phyloP scores from a whole-genome alignment of 495 filamentous ascomycete species.

The Penicillium argentinense region DNA sequence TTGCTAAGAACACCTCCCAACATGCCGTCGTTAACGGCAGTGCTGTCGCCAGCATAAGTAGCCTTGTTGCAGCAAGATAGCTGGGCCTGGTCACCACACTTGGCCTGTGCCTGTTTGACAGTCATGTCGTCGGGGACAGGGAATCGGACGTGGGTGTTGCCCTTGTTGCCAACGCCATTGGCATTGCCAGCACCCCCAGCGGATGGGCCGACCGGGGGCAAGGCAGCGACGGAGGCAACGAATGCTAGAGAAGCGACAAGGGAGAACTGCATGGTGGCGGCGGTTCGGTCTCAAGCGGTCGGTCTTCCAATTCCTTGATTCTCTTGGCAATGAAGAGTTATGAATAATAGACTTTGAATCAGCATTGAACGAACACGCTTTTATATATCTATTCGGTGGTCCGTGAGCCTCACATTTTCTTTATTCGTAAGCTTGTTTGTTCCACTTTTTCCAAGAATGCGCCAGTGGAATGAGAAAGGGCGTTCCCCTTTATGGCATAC shows the following conservation, averaged over 20 bases:
- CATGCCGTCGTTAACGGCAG: conserved; percentile 25
- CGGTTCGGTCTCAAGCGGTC: too few species aligned
- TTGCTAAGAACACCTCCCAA: conserved; percentile 30
- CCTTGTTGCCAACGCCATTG: conserved; percentile 19
- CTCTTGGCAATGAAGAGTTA: too few species aligned
- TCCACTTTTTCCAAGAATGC: too few species aligned
- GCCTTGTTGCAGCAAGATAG: conserved; percentile 51
- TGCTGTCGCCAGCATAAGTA: conserved; percentile 44
- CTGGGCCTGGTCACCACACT: conserved; percentile 50
- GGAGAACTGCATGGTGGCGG: conserved; percentile 33
- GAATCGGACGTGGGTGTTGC: conserved; percentile 25
- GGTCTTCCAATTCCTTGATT: too few species aligned
- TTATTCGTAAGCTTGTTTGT: too few species aligned
- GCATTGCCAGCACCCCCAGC: conserved; percentile 17
- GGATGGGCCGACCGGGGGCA: conserved; percentile 8
- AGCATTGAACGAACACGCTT: too few species aligned
- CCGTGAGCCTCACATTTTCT: too few species aligned
- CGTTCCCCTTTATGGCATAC: too few species aligned
- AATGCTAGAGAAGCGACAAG: conserved; percentile 21
- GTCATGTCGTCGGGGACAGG: conserved; percentile 42
- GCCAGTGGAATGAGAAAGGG: too few species aligned
- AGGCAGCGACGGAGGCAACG: conserved; percentile 18
- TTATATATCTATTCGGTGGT: too few species aligned
- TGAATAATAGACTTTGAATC: too few species aligned
- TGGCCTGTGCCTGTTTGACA: conserved; percentile 45